Evolutionary conservation across 2,329 filamentous ascomycete species (phyloP).

Genomic region (Trichophyton mentagrophytes): DNA sequence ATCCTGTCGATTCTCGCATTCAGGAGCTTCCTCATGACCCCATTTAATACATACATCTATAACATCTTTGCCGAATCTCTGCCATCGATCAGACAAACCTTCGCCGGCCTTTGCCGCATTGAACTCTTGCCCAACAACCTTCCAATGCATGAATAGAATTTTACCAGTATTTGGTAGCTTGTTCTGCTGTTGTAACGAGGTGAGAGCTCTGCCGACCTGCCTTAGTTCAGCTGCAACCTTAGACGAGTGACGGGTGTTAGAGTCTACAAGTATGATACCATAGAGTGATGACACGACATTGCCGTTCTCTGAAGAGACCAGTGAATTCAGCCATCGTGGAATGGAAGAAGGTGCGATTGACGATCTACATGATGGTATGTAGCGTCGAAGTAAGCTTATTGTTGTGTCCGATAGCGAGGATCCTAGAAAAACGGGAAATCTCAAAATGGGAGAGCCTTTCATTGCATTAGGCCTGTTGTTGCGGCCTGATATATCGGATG

Average conservation of each 20-base stretch:
- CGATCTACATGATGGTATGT: slow-evolving; percentile 3
- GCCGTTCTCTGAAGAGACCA: not conserved
- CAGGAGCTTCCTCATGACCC: slow-evolving; percentile 8
- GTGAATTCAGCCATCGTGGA: slow-evolving; percentile 1
- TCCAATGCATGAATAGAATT: slow-evolving; percentile 24
- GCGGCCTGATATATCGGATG: not conserved
- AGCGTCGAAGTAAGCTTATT: not conserved
- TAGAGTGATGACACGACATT: not conserved
- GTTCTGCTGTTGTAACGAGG: slow-evolving; percentile 14
- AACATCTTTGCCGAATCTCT: slow-evolving; percentile 17
- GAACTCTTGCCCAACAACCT: slow-evolving; percentile 4
- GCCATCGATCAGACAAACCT: slow-evolving; percentile 17
- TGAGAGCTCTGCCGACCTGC: slow-evolving; percentile 18
- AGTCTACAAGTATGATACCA: slow-evolving; percentile 22
- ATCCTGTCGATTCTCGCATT: not conserved
- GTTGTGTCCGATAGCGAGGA: not conserved
- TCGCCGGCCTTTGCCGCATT: not conserved
- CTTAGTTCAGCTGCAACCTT: slow-evolving; percentile 8
- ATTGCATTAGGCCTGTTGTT: not conserved
- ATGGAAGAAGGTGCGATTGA: not conserved
- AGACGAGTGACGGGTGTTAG: not conserved
- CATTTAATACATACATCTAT: slow-evolving; percentile 26
- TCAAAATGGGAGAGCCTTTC: not conserved
- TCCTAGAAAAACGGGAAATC: slow-evolving; percentile 2
- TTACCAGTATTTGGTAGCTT: slow-evolving; percentile 15